These are phyloP conservation scores for Fusarium xyrophilum DNA, from an alignment of 2,329 filamentous ascomycete genomes.

Conservation along the genomic window DNA sequence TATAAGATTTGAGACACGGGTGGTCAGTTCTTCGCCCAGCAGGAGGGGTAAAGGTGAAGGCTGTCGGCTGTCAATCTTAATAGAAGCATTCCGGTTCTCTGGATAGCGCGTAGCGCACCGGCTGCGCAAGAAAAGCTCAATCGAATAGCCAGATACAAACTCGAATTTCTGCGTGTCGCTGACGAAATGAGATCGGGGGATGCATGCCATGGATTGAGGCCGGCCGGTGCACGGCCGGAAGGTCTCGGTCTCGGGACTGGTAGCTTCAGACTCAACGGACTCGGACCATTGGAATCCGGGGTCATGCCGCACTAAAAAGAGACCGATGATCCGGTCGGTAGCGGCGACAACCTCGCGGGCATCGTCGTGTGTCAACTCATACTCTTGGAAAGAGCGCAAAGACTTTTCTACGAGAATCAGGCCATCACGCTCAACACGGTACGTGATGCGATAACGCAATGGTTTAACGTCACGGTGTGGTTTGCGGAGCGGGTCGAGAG, in stretches of 20 bases:
- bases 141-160: constrained; percentile 56
- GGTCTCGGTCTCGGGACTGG: constrained; percentile 48
- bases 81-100: constrained; percentile 48
- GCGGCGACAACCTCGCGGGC: constrained; percentile 57
- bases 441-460: constrained; percentile 57
- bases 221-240: constrained; percentile 50
- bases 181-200: constrained; percentile 55
- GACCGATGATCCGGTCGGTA: constrained; percentile 58
- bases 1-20: constrained; percentile 52
- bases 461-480: constrained; percentile 51
- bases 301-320: constrained; percentile 60
- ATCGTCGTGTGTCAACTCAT: constrained; percentile 51
- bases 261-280: constrained; percentile 49
- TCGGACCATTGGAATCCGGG: constrained; percentile 57
- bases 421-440: constrained; percentile 53
- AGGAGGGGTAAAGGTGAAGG: constrained; percentile 55
- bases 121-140: constrained; percentile 56
- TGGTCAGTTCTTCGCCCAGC: constrained; percentile 56
- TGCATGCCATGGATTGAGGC: constrained; percentile 55
- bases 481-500: constrained; percentile 50
- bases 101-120: constrained; percentile 45
- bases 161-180: constrained; percentile 41
- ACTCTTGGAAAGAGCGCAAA: constrained; percentile 59
- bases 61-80: constrained; percentile 57
- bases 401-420: constrained; percentile 53